A percentile compares a stretch with the other conserved stretches of the same genome.
Conservation (phyloP, 805 yeast species). For the Candida odintsovae region DNA sequence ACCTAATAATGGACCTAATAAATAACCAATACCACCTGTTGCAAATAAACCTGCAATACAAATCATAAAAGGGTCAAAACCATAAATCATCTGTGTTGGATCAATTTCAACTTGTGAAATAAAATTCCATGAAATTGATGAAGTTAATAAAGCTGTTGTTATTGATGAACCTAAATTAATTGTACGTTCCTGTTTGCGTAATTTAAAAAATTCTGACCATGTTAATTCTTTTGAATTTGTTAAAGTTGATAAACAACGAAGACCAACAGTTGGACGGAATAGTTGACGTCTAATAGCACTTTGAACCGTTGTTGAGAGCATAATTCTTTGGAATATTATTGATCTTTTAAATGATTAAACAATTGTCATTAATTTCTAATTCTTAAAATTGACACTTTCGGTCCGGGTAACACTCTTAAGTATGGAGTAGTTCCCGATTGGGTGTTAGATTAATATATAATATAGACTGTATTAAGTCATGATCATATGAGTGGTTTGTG, state of each 20-base stretch:
- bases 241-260: not conserved
- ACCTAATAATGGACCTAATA: slow-evolving; percentile 81
- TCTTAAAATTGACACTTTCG: no score
- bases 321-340: no score
- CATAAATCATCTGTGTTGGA: slow-evolving; percentile 78
- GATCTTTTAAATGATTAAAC: no score
- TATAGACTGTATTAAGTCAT: no score
- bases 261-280: not conserved
- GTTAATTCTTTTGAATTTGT: slow-evolving; percentile 28
- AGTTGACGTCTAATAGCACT: slow-evolving; percentile 6
- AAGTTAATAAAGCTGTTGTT: slow-evolving; percentile 60
- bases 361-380: no score
- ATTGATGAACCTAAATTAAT: slow-evolving; percentile 64
- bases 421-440: no score
- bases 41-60: slow-evolving; percentile 67
- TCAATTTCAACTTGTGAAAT: slow-evolving; percentile 81
- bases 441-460: no score
- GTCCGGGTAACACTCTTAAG: no score
- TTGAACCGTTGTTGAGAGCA: slow-evolving; percentile 7
- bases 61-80: slow-evolving; percentile 84
- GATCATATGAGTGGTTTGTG: no score
- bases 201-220: slow-evolving; percentile 77
- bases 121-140: slow-evolving; percentile 64
- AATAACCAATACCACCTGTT: slow-evolving; percentile 71
- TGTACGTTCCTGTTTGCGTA: slow-evolving; percentile 71